Evolutionary conservation across 2,329 filamentous ascomycete genomes (phyloP).

Genomic region (Fusarium papillatum): DNA sequence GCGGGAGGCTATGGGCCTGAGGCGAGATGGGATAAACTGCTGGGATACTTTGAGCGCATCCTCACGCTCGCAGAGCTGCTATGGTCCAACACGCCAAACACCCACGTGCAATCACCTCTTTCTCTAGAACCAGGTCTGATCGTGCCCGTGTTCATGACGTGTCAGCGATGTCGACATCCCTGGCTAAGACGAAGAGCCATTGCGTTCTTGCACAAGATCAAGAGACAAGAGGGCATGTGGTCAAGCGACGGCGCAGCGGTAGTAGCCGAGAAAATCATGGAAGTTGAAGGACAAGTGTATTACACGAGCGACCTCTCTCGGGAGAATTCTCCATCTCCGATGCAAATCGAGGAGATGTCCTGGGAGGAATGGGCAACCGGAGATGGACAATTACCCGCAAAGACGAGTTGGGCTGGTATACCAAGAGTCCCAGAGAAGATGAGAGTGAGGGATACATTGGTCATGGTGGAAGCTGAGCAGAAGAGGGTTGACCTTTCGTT

Average conservation of each 20-base stretch:
- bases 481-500: slow-evolving; percentile 35
- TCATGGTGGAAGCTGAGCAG: slow-evolving; percentile 36
- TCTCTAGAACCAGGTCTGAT: slow-evolving; percentile 51
- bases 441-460: slow-evolving; percentile 41
- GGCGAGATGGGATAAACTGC: slow-evolving; percentile 43
- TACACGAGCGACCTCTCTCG: slow-evolving; percentile 26
- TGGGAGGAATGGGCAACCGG: slow-evolving; percentile 42
- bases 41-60: slow-evolving; percentile 47
- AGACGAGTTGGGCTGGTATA: slow-evolving; percentile 39
- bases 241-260: slow-evolving; percentile 45
- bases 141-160: slow-evolving; percentile 45
- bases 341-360: slow-evolving; percentile 19
- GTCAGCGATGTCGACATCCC: slow-evolving; percentile 48
- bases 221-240: slow-evolving; percentile 51
- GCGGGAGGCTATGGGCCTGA: slow-evolving; percentile 42
- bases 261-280: slow-evolving; percentile 39
- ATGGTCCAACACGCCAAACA: slow-evolving; percentile 24
- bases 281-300: slow-evolving; percentile 36
- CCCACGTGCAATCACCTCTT: slow-evolving; percentile 34
- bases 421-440: slow-evolving; percentile 33
- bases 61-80: slow-evolving; percentile 35
- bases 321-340: not conserved
- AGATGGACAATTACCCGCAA: slow-evolving; percentile 12
- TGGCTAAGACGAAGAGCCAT: slow-evolving; percentile 44
- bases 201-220: slow-evolving; percentile 38